These are phyloP conservation scores for Coniferiporia weirii DNA, from an alignment of 1,284 basidiomycete species.

Conservation along the genomic window DNA sequence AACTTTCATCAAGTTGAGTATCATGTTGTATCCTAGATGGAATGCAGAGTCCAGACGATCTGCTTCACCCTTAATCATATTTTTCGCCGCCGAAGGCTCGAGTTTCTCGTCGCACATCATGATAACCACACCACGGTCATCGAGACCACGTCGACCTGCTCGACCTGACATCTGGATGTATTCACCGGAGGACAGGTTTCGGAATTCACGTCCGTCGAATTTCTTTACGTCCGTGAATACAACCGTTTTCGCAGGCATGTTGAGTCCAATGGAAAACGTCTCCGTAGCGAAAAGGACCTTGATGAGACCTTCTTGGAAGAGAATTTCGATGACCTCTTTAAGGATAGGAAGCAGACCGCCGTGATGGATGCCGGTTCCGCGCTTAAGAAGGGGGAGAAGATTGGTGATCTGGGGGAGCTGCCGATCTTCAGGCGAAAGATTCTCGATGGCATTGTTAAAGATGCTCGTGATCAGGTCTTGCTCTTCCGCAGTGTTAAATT, in stretches of 20 bases:
- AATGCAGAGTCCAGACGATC: conserved; percentile 98
- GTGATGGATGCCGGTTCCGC: conserved; percentile 98
- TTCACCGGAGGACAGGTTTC: conserved; percentile 86
- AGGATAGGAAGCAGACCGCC: conserved; percentile 95
- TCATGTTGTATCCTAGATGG: conserved; percentile 99
- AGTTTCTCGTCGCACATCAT: conserved; percentile 99
- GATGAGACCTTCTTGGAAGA: conserved; percentile 99
- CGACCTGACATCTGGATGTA: conserved; percentile 99
- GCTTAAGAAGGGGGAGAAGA: conserved; percentile 87
- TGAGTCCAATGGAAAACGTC: conserved; percentile 98
- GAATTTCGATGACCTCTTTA: conserved; percentile 98
- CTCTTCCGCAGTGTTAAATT: conserved; percentile 94
- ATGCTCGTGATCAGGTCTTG: conserved; percentile 85
- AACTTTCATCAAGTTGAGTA: conserved; percentile 97
- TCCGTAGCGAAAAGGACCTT: conserved; percentile 99
- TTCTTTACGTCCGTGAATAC: conserved; percentile 96
- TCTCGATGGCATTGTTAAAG: conserved; percentile 93
- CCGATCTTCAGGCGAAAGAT: conserved; percentile 83
- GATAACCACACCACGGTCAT: conserved; percentile 99
- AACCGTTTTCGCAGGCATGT: conserved; percentile 99
- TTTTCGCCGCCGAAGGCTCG: conserved; percentile 88
- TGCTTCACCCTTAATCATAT: conserved; percentile 98
- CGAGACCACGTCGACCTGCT: conserved; percentile 93
- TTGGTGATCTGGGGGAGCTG: conserved; percentile 93
- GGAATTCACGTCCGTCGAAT: conserved; percentile 94